A percentile compares a stretch with the other conserved stretches of the same genome.
These are phyloP conservation scores for Talaromyces sp. DNA, from an alignment of 2,329 filamentous ascomycete genomes.

Conservation along the genomic window DNA sequence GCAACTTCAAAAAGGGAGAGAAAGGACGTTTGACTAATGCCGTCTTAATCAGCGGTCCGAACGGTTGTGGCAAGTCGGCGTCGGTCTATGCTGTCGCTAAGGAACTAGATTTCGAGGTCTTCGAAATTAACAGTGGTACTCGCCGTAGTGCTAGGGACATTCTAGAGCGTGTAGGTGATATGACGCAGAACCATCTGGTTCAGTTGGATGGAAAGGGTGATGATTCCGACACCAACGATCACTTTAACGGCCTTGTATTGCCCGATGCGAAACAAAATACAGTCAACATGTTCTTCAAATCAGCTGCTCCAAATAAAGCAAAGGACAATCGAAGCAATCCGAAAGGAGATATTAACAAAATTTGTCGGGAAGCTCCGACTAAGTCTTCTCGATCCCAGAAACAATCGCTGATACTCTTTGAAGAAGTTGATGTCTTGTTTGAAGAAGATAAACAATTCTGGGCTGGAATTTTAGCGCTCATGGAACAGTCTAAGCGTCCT, in stretches of 20 bases:
- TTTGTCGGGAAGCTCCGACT: constrained; percentile 20
- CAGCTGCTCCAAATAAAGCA: neutral
- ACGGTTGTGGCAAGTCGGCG: constrained; percentile 90
- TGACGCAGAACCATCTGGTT: constrained; percentile 93
- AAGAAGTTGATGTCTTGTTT: constrained; percentile 90
- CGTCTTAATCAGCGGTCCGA: constrained; percentile 82
- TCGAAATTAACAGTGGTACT: constrained; percentile 85
- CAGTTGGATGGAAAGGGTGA: constrained; percentile 27
- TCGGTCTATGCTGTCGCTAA: constrained; percentile 87
- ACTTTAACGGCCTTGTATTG: constrained; percentile 56
- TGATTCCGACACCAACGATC: constrained; percentile 24
- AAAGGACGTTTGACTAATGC: constrained; percentile 63
- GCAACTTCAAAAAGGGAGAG: constrained; percentile 38
- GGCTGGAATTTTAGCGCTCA: constrained; percentile 73
- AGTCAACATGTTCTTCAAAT: constrained; percentile 76
- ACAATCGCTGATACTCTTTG: constrained; percentile 88
- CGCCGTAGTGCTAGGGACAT: constrained; percentile 86
- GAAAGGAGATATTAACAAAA: constrained; percentile 8
- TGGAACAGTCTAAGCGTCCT: constrained; percentile 80
- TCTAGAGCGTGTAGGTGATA: constrained; percentile 87
- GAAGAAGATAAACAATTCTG: constrained; percentile 97
- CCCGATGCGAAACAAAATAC: constrained; percentile 71
- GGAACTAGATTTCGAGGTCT: constrained; percentile 88
- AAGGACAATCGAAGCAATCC: constrained; percentile 8
- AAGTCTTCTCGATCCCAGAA: constrained; percentile 61